These are phyloP conservation scores for Naganishia randhawae DNA, from an alignment of 768 basidiomycete species.

Conservation along the genomic window DNA sequence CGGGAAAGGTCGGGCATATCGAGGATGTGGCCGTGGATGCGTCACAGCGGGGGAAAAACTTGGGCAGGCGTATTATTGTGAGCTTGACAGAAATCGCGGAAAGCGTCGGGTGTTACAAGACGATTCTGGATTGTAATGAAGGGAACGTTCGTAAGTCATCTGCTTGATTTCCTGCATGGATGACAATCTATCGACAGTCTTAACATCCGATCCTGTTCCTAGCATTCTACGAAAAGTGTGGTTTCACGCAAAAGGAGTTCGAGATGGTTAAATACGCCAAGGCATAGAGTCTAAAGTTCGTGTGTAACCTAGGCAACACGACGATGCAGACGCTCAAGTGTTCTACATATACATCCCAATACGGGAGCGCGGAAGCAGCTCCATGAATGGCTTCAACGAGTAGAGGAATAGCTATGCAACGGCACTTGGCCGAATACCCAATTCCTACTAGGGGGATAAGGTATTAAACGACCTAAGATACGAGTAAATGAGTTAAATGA, in stretches of 20 bases:
- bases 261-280: slow-evolving; percentile 67
- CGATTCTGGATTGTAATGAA: slow-evolving; percentile 90
- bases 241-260: slow-evolving; percentile 76
- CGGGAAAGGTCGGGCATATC: slow-evolving; percentile 89
- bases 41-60: slow-evolving; percentile 81
- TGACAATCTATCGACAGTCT: too few species aligned
- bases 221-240: slow-evolving; percentile 98
- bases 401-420: too few species aligned
- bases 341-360: background rate
- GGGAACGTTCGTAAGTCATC: slow-evolving; percentile 76
- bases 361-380: too few species aligned
- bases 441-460: too few species aligned
- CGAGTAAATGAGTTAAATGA: slow-evolving; percentile 1
- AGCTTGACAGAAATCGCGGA: slow-evolving; percentile 79
- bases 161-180: background rate
- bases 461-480: background rate
- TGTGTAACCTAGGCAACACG: background rate
- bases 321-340: background rate
- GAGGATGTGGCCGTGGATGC: slow-evolving; percentile 95
- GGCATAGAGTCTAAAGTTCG: slow-evolving; percentile 1
- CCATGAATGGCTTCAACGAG: too few species aligned
- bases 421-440: too few species aligned
- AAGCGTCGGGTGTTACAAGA: slow-evolving; percentile 81
- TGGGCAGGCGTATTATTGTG: slow-evolving; percentile 81
- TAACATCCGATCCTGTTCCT: too few species aligned